phyloP scores from a whole-genome alignment of 2,329 filamentous ascomycete genomes.

The Penicillium concentricum region DNA sequence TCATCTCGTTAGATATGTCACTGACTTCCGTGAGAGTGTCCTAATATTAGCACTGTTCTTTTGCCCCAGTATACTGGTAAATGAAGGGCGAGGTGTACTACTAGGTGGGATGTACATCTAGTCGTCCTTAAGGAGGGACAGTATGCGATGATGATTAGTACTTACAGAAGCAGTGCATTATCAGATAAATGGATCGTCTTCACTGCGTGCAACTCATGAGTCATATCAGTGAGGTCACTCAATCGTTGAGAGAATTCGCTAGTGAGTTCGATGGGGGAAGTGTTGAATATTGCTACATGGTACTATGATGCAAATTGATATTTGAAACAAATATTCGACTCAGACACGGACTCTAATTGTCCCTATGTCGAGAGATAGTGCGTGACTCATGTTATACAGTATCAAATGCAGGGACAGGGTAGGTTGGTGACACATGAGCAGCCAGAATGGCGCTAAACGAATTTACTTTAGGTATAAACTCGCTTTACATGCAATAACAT shows the following conservation, averaged over 20 bases:
- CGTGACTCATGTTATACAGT: not conserved
- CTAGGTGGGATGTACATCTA: not conserved
- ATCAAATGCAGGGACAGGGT: not conserved
- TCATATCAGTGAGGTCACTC: not conserved
- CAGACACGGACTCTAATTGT: not conserved
- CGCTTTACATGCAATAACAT: not conserved
- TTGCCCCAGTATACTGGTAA: conserved; percentile 41
- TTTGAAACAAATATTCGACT: not conserved
- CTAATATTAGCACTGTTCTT: conserved; percentile 29
- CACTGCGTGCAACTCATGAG: not conserved
- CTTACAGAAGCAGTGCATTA: not conserved
- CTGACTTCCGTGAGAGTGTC: not conserved
- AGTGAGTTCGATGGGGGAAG: not conserved
- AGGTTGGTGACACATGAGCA: not conserved
- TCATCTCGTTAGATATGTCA: too few relatives aligned
- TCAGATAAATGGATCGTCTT: not conserved
- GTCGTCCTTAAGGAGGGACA: not conserved
- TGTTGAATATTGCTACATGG: not conserved
- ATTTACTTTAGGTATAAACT: not conserved
- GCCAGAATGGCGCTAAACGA: not conserved
- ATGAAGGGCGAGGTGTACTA: not conserved
- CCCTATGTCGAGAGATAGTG: too few relatives aligned
- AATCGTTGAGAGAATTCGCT: not conserved
- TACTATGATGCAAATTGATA: not conserved
- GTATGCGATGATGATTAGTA: not conserved